Percentiles rank a stretch among this genome's conserved stretches.
These are phyloP conservation scores for Backusella parvicylindrica DNA, from an alignment of 192 early-diverging fungal genomes.

Conservation along the genomic window DNA sequence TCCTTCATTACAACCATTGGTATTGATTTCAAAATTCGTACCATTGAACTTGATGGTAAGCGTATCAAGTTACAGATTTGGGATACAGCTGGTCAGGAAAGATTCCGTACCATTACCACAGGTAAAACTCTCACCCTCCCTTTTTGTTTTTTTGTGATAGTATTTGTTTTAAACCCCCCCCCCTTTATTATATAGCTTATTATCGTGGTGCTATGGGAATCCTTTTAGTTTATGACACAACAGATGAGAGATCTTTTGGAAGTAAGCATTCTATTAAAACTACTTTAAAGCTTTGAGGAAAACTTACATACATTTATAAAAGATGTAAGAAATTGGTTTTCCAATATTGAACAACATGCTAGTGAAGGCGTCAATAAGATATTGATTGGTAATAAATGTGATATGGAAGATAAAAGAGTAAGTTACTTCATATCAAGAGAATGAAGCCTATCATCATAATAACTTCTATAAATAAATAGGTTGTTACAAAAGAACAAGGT, in stretches of 20 bases:
- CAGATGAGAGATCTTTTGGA: constrained; percentile 97
- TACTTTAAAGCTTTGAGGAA: too few species aligned
- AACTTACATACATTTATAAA: neutral
- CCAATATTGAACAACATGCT: constrained; percentile 99
- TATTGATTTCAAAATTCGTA: constrained; percentile 99
- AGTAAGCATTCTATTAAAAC: constrained; percentile 69
- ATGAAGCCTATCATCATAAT: too few species aligned
- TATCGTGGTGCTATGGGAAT: constrained; percentile 99
- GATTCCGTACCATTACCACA: constrained; percentile 98
- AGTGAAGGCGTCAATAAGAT: constrained; percentile 99
- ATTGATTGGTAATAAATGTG: constrained; percentile 99
- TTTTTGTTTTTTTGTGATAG: neutral
- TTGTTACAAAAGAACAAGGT: constrained; percentile 93
- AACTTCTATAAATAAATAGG: too few species aligned
- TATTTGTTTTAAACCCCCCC: neutral
- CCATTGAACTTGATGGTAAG: constrained; percentile 98
- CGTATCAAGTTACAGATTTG: constrained; percentile 99
- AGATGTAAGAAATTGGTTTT: constrained; percentile 99
- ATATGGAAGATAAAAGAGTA: constrained; percentile 91
- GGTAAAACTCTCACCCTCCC: constrained; percentile 56
- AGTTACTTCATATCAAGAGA: neutral
- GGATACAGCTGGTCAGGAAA: constrained; percentile 99
- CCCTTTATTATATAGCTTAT: constrained; percentile 71
- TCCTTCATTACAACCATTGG: constrained; percentile 99
- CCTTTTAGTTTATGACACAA: constrained; percentile 96